Evolutionary conservation across 768 basidiomycete species (phyloP).

Genomic region (Lactarius pseudohatsudake): DNA sequence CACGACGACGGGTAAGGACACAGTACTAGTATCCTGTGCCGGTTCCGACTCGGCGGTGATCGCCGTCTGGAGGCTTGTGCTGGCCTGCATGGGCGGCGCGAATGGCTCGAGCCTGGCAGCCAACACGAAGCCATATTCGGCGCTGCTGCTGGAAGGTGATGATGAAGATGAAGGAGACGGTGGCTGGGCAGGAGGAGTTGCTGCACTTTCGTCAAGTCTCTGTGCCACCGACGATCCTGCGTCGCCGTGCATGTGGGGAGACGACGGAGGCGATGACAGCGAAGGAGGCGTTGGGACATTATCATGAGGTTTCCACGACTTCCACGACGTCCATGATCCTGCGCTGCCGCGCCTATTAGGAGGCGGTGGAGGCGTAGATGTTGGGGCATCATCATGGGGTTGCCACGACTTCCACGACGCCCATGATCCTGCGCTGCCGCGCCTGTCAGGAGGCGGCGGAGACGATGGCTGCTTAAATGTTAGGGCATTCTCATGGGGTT

Average conservation of each 20-base stretch:
- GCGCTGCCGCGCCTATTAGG: too few relatives aligned
- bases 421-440: too few relatives aligned
- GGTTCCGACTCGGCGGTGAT: neutral
- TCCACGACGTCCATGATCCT: too few relatives aligned
- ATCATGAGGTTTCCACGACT: too few relatives aligned
- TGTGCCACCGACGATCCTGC: neutral
- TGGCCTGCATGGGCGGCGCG: constrained; percentile 6
- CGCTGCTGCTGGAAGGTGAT: neutral
- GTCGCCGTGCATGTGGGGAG: neutral
- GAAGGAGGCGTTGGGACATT: too few relatives aligned
- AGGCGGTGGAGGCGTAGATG: too few relatives aligned
- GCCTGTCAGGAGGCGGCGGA: too few relatives aligned
- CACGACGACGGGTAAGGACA: neutral
- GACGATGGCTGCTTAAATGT: too few relatives aligned
- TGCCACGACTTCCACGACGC: too few relatives aligned
- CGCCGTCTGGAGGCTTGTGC: neutral
- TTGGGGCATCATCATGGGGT: too few relatives aligned
- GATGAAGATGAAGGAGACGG: neutral
- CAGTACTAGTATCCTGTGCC: neutral
- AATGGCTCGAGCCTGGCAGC: neutral
- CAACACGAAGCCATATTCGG: neutral
- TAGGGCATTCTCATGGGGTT: too few relatives aligned
- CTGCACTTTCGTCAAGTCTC: neutral
- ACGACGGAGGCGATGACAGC: neutral
- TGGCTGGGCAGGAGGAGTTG: neutral